Percentiles rank a stretch among this genome's conserved stretches.
These are phyloP conservation scores for Toxoplasma gondii DNA, from an alignment of 169 alveolate genomes.

Conservation along the genomic window DNA sequence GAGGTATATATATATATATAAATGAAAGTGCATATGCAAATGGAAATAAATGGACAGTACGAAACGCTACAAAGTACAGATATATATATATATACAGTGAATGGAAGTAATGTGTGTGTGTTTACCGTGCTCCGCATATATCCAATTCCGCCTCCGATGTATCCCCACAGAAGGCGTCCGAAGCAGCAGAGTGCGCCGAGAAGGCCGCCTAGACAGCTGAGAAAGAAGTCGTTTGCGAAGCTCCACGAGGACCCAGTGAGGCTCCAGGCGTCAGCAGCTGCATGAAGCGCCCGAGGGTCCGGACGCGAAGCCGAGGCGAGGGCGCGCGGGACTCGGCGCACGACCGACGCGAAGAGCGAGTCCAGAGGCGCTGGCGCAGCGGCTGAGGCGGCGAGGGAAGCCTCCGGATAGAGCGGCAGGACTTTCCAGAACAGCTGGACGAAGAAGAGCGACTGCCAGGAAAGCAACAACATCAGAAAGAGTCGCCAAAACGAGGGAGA, in stretches of 20 bases:
- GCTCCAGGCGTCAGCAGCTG: not conserved
- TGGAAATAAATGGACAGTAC: not conserved
- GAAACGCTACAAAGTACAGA: not conserved
- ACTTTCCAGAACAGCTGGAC: constrained; percentile 62
- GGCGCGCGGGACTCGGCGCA: not conserved
- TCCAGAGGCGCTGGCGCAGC: not conserved
- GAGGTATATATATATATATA: not conserved
- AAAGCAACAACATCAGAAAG: constrained; percentile 62
- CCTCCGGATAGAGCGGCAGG: constrained; percentile 44
- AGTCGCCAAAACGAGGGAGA: constrained; percentile 65
- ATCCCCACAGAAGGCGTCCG: constrained; percentile 67
- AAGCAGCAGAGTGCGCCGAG: constrained; percentile 59
- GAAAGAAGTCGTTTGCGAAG: constrained; percentile 39
- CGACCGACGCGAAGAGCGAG: not conserved
- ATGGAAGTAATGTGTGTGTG: not conserved
- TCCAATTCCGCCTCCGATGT: constrained; percentile 58
- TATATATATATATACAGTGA: not conserved
- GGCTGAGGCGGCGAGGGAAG: not conserved
- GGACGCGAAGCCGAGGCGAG: not conserved
- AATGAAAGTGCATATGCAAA: not conserved
- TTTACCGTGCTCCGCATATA: constrained; percentile 62
- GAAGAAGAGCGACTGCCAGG: constrained; percentile 66
- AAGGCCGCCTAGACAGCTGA: constrained; percentile 63
- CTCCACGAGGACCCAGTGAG: constrained; percentile 37
- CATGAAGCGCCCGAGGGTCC: not conserved